Evolutionary conservation across 75 land plant genomes (phyloP), one percentile per base, ranked within the genome.

Genomic region (Pinus albicaulis): DNA sequence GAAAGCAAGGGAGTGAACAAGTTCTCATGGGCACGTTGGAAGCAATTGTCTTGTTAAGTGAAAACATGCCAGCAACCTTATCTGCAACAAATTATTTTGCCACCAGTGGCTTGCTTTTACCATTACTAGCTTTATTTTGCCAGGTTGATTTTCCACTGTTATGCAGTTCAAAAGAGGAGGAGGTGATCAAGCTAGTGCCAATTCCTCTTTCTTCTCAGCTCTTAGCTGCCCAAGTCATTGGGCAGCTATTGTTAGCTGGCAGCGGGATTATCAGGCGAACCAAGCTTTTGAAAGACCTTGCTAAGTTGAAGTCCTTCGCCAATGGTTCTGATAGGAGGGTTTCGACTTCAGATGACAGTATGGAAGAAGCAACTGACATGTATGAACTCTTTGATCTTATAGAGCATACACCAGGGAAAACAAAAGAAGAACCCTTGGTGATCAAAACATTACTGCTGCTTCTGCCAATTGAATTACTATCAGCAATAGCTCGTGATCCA

Each of bases 171-270:
- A 20, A 71, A 25, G 41, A 78, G 36, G 13, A 57, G 4, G 55
- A 74, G 74, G 55, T 14, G 23, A n/a, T 34, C 15, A 52, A 41
- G 34, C 62, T 66, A 15, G 61, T 58, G 34, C 56, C 26, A 26
- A 38, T 17, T 41, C 64, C 83, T 56, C 68, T 41, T 31, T 72
- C 77, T 6, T 73, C 66, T 19, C 75, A 86, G 26, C 59, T 83
- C 3, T 14, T 80, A n/a, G 86, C 88, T 58, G 86, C 82, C 10
- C 81, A 83, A 59, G 78, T 74, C 25, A 58, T 86, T 74, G 88
- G 88, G 22, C 86, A 86, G 79, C 85, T 86, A 34, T 64, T 86
- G 23, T 73, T 86, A 55, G 82, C 88, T 73, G 88, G 80, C 17
- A 77, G 80, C 55, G 88, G 88, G 16, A 86, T 86, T 20, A 83